Conservation (phyloP, 23 red algal species). For the Rhodosorus marinus region DNA sequence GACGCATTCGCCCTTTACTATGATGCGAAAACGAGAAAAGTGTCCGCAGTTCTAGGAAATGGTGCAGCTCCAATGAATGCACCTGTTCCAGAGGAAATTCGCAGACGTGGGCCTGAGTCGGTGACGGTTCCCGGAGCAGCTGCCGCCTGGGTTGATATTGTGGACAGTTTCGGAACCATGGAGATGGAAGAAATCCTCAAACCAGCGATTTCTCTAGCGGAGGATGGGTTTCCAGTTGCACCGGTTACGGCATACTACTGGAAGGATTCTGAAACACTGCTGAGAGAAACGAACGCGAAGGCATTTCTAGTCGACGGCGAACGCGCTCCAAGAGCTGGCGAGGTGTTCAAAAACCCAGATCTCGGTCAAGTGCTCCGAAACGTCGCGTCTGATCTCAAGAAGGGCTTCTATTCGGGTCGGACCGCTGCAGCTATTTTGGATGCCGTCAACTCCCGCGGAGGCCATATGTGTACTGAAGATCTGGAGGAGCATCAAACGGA, state of each 20-base stretch:
- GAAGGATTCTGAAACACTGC: constrained; percentile 2
- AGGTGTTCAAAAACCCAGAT: constrained; percentile 36
- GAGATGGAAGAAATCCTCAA: constrained; percentile 18
- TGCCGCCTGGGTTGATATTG: constrained; percentile 37
- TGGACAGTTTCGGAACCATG: constrained; percentile 23
- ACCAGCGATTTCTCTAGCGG: constrained; percentile 37
- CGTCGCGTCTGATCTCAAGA: constrained; percentile 18
- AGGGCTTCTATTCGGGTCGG: constrained; percentile 56
- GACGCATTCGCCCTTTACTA: constrained; percentile 56
- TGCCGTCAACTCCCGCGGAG: constrained; percentile 1
- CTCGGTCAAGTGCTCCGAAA: constrained; percentile 24
- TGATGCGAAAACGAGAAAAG: constrained; percentile 3
- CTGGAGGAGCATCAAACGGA: constrained; percentile 2
- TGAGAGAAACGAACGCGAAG: constrained; percentile 3
- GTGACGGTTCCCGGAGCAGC: constrained; percentile 81
- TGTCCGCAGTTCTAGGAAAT: constrained; percentile 39
- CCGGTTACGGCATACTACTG: constrained; percentile 37
- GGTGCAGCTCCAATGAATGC: constrained; percentile 38
- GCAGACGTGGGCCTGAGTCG: not conserved
- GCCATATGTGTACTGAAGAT: constrained; percentile 1
- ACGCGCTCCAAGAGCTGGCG: constrained; percentile 40
- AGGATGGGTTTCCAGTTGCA: constrained; percentile 28
- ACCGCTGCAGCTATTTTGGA: constrained; percentile 43
- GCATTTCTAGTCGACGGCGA: constrained; percentile 14
- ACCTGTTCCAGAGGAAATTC: constrained; percentile 1